A percentile compares a stretch with the other conserved stretches of the same genome.
These are phyloP conservation scores for Aspergillus affinis DNA, from an alignment of 495 filamentous ascomycete species.

Conservation along the genomic window DNA sequence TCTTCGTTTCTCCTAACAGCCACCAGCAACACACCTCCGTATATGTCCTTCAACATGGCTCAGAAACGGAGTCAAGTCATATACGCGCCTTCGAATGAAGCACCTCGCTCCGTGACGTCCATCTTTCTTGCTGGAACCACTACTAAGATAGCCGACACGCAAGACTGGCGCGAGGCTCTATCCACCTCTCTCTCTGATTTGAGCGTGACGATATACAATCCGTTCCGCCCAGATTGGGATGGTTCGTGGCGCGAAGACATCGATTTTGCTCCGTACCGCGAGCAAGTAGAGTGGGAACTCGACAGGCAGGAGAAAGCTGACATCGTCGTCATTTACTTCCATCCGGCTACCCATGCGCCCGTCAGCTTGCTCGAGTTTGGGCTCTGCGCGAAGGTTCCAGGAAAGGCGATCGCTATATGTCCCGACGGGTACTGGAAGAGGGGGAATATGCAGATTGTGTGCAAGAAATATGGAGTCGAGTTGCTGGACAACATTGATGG, in stretches of 20 bases:
- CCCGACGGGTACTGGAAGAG: constrained; percentile 52
- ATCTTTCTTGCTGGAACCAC: constrained; percentile 13
- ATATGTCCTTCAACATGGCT: constrained; percentile 3
- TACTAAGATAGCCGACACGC: constrained; percentile 1
- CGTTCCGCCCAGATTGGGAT: constrained; percentile 55
- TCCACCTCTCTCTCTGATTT: constrained; percentile 17
- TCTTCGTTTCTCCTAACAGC: no score
- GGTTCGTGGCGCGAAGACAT: constrained; percentile 49
- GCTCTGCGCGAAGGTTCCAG: constrained; percentile 38
- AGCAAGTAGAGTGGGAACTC: constrained; percentile 62
- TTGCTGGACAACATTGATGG: constrained; percentile 16
- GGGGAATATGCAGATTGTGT: constrained; percentile 57
- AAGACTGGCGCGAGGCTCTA: constrained; percentile 10
- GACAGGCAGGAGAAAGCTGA: constrained; percentile 48
- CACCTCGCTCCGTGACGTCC: constrained; percentile 7
- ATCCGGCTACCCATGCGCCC: constrained; percentile 42
- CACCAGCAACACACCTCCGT: no score
- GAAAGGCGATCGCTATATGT: constrained; percentile 53
- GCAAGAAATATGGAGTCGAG: constrained; percentile 32
- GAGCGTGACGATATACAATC: constrained; percentile 60
- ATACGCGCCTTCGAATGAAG: constrained; percentile 9
- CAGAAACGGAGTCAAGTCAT: constrained; percentile 8
- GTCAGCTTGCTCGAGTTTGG: constrained; percentile 55
- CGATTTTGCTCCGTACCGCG: constrained; percentile 38
- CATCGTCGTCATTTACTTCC: constrained; percentile 56